Conservation (phyloP, 495 filamentous ascomycete genomes). For the Baudoinia panamericana region DNA sequence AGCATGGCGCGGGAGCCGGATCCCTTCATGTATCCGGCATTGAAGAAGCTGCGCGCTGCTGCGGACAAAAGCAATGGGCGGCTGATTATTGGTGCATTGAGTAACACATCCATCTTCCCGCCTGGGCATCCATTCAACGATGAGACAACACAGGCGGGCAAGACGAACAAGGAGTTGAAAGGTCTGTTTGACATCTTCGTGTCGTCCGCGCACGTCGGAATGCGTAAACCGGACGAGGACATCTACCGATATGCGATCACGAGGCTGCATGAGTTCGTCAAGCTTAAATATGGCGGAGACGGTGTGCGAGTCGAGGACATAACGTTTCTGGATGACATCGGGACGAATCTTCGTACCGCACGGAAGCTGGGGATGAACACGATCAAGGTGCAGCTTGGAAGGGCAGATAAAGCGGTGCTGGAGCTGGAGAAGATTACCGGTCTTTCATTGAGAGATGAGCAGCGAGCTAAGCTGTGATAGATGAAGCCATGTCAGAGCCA, state of each 20-base stretch:
- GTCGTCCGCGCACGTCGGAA: conserved; percentile 67
- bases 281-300: conserved; percentile 35
- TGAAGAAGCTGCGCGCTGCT: conserved; percentile 50
- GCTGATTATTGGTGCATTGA: conserved; percentile 68
- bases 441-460: conserved; percentile 41
- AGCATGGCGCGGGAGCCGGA: conserved; percentile 53
- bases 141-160: conserved; percentile 4
- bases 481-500: no score
- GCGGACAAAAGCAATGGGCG: conserved; percentile 29
- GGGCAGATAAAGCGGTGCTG: conserved; percentile 58
- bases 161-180: conserved; percentile 7
- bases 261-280: conserved; percentile 47
- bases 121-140: conserved; percentile 23
- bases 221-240: conserved; percentile 72
- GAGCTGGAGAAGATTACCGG: conserved; percentile 52
- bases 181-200: conserved; percentile 34
- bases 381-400: conserved; percentile 70
- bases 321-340: conserved; percentile 91
- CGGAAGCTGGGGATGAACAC: conserved; percentile 65
- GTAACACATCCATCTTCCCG: conserved; percentile 78
- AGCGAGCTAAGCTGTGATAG: conserved; percentile 12
- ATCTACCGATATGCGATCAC: conserved; percentile 67
- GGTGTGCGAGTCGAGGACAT: conserved; percentile 50
- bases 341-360: conserved; percentile 75
- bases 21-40: conserved; percentile 73